These are phyloP conservation scores for Diddensiella santjacobensis DNA, from an alignment of 805 yeast genomes.

Conservation along the genomic window DNA sequence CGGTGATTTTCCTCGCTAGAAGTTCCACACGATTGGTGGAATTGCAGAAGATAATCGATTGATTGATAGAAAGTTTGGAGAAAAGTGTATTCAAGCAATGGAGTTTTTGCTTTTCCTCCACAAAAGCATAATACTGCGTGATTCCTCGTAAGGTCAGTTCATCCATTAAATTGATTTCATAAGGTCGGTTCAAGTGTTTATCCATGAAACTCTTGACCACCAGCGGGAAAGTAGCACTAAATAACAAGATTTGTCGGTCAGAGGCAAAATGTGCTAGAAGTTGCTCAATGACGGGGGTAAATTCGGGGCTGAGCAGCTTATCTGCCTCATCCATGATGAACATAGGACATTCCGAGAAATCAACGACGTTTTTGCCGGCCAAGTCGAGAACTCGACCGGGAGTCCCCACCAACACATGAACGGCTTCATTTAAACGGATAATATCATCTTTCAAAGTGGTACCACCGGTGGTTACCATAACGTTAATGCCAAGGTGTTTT, in stretches of 20 bases:
- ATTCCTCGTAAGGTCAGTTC: conserved; percentile 94
- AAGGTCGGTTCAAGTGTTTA: conserved; percentile 82
- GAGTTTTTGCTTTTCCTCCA: conserved; percentile 92
- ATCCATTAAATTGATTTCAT: conserved; percentile 96
- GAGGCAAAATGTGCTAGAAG: conserved; percentile 76
- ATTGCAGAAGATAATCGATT: conserved; percentile 94
- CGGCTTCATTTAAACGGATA: conserved; percentile 85
- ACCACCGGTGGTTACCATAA: conserved; percentile 99
- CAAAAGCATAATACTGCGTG: conserved; percentile 97
- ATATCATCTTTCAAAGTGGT: conserved; percentile 92
- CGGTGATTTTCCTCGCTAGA: conserved; percentile 92
- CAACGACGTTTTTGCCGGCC: conserved; percentile 84
- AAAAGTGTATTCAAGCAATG: conserved; percentile 94
- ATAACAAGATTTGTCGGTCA: conserved; percentile 77
- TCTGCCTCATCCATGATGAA: conserved; percentile 99
- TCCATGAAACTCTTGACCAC: conserved; percentile 92
- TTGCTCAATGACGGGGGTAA: conserved; percentile 81
- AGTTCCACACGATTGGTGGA: conserved; percentile 95
- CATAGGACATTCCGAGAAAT: conserved; percentile 77
- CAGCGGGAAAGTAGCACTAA: conserved; percentile 94
- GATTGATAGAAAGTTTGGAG: conserved; percentile 91
- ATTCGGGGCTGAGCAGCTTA: conserved; percentile 89
- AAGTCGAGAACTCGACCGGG: conserved; percentile 96
- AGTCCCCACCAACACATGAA: conserved; percentile 92
- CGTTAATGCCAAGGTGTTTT: conserved; percentile 84